Percentiles rank a stretch among this genome's conserved stretches.
phyloP scores from a whole-genome alignment of 306 rosid species.

The Echinosophora koreensis region DNA sequence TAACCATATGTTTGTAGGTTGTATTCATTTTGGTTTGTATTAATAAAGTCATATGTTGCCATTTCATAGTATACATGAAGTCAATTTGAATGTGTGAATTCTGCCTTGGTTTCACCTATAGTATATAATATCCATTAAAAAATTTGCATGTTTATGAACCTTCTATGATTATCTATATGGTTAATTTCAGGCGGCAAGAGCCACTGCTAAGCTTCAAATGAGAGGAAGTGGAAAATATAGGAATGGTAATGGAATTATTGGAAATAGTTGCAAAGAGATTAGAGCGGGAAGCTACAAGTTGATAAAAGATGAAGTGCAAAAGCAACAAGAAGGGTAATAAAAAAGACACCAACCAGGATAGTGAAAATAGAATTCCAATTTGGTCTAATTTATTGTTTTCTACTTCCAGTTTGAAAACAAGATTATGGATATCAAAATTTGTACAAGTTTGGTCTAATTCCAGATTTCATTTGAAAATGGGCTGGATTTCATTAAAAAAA shows the following conservation, averaged over 20 bases:
- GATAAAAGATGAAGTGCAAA: slow-evolving; percentile 54
- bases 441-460: no score
- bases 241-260: slow-evolving; percentile 46
- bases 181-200: slow-evolving; percentile 66
- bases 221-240: slow-evolving; percentile 52
- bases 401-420: no score
- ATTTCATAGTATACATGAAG: slow-evolving; percentile 9
- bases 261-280: slow-evolving; percentile 44
- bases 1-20: slow-evolving; percentile 4
- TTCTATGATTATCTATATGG: slow-evolving; percentile 35
- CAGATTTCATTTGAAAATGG: no score
- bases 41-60: slow-evolving; percentile 15
- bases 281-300: slow-evolving; percentile 52
- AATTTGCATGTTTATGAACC: slow-evolving; percentile 16
- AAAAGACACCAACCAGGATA: no score
- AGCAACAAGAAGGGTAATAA: slow-evolving; percentile 47
- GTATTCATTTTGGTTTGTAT: slow-evolving; percentile 20
- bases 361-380: no score
- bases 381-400: no score
- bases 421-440: no score
- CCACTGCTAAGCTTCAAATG: slow-evolving; percentile 58
- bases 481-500: no score
- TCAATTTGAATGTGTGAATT: slow-evolving; percentile 28
- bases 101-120: slow-evolving; percentile 20
- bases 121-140: slow-evolving; percentile 23